phyloP scores from a whole-genome alignment of 352 stramenopile genomes.

The Elongisporangium anandrum region DNA sequence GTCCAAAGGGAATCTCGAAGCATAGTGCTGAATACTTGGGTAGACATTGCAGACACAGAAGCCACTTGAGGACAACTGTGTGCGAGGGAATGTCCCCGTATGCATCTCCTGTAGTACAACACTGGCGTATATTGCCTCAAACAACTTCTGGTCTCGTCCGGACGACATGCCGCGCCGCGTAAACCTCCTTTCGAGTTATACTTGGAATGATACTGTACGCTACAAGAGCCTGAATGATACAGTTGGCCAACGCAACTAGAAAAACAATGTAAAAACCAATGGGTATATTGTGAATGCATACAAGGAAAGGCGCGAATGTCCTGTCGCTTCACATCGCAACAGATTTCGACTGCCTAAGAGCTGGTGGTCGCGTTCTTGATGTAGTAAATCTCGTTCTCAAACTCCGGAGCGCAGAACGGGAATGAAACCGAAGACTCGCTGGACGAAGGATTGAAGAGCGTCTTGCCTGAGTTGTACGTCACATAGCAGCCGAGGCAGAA shows the following conservation, averaged over 20 bases:
- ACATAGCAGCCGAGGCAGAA: constrained; percentile 22
- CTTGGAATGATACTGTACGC: too few relatives aligned
- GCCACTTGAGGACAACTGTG: not conserved
- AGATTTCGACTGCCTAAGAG: constrained; percentile 1
- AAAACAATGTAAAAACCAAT: not conserved
- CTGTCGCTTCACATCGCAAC: not conserved
- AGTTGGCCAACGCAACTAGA: too few relatives aligned
- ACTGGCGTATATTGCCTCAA: not conserved
- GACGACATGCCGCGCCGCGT: not conserved
- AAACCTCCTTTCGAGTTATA: too few relatives aligned
- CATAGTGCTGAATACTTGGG: not conserved
- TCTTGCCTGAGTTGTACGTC: constrained; percentile 23
- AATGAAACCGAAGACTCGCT: constrained; percentile 12
- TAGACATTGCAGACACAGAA: not conserved
- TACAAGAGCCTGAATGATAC: too few relatives aligned
- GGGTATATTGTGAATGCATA: not conserved
- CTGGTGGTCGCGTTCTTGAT: constrained; percentile 22
- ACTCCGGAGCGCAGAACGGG: constrained; percentile 24
- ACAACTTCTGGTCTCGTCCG: not conserved
- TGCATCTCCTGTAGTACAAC: not conserved
- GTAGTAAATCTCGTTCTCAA: constrained; percentile 24
- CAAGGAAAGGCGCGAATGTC: not conserved
- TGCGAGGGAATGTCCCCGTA: not conserved
- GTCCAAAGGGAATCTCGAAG: not conserved
- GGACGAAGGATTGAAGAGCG: constrained; percentile 19